These are phyloP conservation scores for Plasmodium falciparum DNA, from an alignment of 169 alveolate genomes.

Conservation along the genomic window DNA sequence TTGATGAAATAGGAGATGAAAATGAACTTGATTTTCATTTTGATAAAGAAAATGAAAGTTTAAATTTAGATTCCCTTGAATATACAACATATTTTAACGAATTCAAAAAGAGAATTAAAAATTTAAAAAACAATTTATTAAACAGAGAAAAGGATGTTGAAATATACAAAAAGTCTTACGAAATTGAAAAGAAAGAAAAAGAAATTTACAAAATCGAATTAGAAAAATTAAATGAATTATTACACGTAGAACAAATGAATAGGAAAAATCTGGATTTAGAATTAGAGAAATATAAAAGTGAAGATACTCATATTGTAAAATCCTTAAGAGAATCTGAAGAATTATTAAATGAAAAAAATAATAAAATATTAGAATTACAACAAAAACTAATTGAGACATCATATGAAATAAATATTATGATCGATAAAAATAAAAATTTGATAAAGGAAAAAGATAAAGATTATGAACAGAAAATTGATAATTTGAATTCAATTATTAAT, in stretches of 20 bases:
- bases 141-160: conserved; percentile 63
- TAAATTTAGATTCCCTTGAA: conserved; percentile 52
- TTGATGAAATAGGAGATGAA: too few species aligned
- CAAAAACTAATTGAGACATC: conserved; percentile 42
- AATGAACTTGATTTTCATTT: conserved; percentile 2
- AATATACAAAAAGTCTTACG: conserved; percentile 46
- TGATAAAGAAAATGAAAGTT: conserved; percentile 52
- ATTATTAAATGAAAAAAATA: conserved; percentile 51
- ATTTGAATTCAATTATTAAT: conserved; percentile 26
- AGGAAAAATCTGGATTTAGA: conserved; percentile 33
- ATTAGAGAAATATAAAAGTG: conserved; percentile 54
- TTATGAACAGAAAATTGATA: conserved; percentile 46
- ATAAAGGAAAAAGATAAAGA: conserved; percentile 37
- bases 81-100: conserved; percentile 58
- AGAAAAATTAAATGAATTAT: conserved; percentile 44
- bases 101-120: conserved; percentile 51
- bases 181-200: conserved; percentile 62
- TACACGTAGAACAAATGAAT: conserved; percentile 42
- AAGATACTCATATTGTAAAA: conserved; percentile 52
- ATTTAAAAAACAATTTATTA: conserved; percentile 36
- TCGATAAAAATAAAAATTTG: conserved; percentile 23
- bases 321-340: conserved; percentile 60
- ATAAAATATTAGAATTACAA: conserved; percentile 49
- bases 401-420: conserved; percentile 32
- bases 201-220: conserved; percentile 46